A percentile compares a stretch with the other conserved stretches of the same genome.
Conservation (phyloP, 176 grass and related monocot species). For the Tillandsia leiboldiana region DNA sequence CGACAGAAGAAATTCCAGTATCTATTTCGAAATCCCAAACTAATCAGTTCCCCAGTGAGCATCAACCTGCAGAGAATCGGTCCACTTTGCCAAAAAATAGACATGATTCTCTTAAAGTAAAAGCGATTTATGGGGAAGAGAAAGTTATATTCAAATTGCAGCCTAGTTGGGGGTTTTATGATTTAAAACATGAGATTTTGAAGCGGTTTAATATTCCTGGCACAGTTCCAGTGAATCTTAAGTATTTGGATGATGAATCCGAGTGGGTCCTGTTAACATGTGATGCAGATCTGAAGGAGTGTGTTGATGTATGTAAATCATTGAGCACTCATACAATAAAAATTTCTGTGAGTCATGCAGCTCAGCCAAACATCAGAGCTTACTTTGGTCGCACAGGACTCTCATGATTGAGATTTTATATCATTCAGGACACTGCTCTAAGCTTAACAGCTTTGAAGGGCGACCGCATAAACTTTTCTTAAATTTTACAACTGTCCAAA, state of each 20-base stretch:
- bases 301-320: slow-evolving; percentile 11
- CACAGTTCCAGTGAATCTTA: slow-evolving; percentile 5
- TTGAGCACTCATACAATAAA: slow-evolving; percentile 3
- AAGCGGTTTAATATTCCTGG: slow-evolving; percentile 1
- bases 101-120: slow-evolving; percentile 13
- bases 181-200: slow-evolving; percentile 17
- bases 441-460: not conserved
- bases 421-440: not conserved
- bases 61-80: slow-evolving; percentile 23
- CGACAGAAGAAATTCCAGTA: slow-evolving; percentile 29
- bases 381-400: slow-evolving; percentile 3
- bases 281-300: slow-evolving; percentile 19
- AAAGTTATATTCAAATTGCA: slow-evolving; percentile 21
- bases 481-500: not conserved
- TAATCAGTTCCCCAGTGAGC: slow-evolving; percentile 31
- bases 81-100: not conserved
- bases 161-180: slow-evolving; percentile 13
- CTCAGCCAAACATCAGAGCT: not conserved
- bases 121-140: slow-evolving; percentile 21
- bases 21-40: slow-evolving; percentile 23
- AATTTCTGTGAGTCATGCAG: slow-evolving; percentile 8
- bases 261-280: slow-evolving; percentile 24
- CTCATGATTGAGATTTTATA: not conserved
- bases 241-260: slow-evolving; percentile 22
- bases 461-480: not conserved